Evolutionary conservation across 2,329 filamentous ascomycete genomes (phyloP).

Genomic region (Aspergillus transmontanensis): DNA sequence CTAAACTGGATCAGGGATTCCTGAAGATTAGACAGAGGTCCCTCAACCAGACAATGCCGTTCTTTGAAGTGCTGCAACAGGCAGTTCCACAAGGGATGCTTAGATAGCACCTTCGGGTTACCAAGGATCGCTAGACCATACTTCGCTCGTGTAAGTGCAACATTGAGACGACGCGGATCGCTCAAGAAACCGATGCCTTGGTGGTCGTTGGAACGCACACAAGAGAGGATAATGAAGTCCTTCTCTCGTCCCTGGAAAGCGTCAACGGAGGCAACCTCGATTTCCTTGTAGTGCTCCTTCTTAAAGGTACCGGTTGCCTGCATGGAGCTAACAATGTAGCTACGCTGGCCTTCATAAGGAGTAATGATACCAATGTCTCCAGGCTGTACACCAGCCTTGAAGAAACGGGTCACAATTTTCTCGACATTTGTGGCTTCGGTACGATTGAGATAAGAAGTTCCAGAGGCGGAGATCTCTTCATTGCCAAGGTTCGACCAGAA

Average conservation of each 20-base stretch:
- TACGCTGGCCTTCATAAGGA: slow-evolving; percentile 96
- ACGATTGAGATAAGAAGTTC: slow-evolving; percentile 96
- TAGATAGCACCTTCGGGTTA: slow-evolving; percentile 95
- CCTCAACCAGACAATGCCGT: slow-evolving; percentile 91
- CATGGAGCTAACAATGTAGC: slow-evolving; percentile 99
- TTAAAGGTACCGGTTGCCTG: slow-evolving; percentile 96
- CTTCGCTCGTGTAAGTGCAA: slow-evolving; percentile 94
- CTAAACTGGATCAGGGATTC: slow-evolving; percentile 93
- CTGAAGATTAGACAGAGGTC: slow-evolving; percentile 92
- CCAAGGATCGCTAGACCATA: slow-evolving; percentile 95
- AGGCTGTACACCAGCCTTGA: slow-evolving; percentile 97
- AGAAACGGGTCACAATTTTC: slow-evolving; percentile 97
- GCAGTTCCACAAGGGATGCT: slow-evolving; percentile 97
- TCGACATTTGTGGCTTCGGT: slow-evolving; percentile 97
- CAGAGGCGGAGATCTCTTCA: slow-evolving; percentile 96
- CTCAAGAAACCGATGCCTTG: slow-evolving; percentile 99
- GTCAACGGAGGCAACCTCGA: slow-evolving; percentile 97
- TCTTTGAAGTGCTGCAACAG: slow-evolving; percentile 96
- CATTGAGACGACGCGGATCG: slow-evolving; percentile 94
- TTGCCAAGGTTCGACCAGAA: slow-evolving; percentile 99
- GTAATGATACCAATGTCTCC: slow-evolving; percentile 96
- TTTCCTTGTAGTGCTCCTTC: slow-evolving; percentile 98
- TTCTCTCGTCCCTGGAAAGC: slow-evolving; percentile 99
- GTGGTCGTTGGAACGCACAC: slow-evolving; percentile 97
- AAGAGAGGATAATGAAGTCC: slow-evolving; percentile 97